Evolutionary conservation across 345 rosid species (phyloP).

Genomic region (Gossypium anomalum): DNA sequence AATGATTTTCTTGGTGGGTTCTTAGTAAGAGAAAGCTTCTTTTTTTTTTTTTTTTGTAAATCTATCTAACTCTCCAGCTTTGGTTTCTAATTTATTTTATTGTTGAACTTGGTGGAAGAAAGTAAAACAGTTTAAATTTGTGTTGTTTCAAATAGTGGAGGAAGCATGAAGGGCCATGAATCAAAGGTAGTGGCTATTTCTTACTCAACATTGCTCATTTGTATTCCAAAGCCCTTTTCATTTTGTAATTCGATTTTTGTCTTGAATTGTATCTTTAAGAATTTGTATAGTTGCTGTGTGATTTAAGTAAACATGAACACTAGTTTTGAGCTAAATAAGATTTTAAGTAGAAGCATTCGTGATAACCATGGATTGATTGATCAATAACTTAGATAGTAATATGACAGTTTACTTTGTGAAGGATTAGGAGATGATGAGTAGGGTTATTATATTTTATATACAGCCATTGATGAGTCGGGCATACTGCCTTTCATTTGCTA

Average conservation of each 20-base stretch:
- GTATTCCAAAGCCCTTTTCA: background rate
- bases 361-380: background rate
- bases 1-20: background rate
- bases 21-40: background rate
- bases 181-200: constrained; percentile 22
- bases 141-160: background rate
- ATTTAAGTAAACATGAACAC: background rate
- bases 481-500: background rate
- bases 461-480: background rate
- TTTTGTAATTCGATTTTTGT: background rate
- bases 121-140: background rate
- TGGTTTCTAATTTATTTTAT: background rate
- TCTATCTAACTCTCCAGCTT: background rate
- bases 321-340: background rate
- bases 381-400: background rate
- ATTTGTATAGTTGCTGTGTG: background rate
- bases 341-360: background rate
- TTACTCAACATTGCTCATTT: background rate
- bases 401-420: background rate
- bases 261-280: background rate
- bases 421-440: background rate
- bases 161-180: constrained; percentile 38
- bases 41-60: background rate
- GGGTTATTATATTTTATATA: background rate
- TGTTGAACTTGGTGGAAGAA: background rate